Evolutionary conservation across 2,329 filamentous ascomycete species (phyloP).

Genomic region (Trichoderma polysporum): DNA sequence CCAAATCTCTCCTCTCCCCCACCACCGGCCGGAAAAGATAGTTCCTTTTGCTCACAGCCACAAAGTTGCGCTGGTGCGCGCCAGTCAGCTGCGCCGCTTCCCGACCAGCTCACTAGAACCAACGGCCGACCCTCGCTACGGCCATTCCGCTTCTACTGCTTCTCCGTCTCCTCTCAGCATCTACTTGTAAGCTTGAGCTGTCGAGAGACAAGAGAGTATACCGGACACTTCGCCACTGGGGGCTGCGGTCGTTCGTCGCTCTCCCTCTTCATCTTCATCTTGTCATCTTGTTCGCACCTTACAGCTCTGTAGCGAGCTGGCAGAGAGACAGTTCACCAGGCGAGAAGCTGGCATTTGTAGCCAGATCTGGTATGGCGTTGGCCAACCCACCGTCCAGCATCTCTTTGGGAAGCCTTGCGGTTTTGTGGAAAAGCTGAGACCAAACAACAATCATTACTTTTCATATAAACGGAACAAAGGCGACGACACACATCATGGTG

Average conservation of each 20-base stretch:
- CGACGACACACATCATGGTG: constrained; percentile 3
- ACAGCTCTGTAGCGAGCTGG: not conserved
- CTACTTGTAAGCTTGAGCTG: not conserved
- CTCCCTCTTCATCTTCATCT: not conserved
- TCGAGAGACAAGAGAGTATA: not conserved
- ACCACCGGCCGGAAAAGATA: constrained; percentile 1
- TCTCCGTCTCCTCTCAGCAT: not conserved
- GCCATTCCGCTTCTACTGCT: not conserved
- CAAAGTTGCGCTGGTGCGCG: constrained; percentile 10
- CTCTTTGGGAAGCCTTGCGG: constrained; percentile 1
- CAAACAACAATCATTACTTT: not conserved
- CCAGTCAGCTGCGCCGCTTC: constrained; percentile 19
- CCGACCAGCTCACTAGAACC: constrained; percentile 3
- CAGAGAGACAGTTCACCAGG: not conserved
- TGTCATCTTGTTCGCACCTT: not conserved
- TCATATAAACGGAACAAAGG: no score
- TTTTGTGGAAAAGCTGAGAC: constrained; percentile 1
- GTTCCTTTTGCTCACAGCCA: constrained; percentile 6
- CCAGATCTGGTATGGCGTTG: constrained; percentile 25
- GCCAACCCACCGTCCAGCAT: constrained; percentile 10
- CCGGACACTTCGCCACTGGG: not conserved
- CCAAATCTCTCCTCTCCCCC: not conserved
- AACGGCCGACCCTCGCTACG: not conserved
- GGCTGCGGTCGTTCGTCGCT: not conserved
- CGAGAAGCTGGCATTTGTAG: not conserved